Conservation (phyloP, 805 yeast genomes). For the Saitoella complicata region DNA sequence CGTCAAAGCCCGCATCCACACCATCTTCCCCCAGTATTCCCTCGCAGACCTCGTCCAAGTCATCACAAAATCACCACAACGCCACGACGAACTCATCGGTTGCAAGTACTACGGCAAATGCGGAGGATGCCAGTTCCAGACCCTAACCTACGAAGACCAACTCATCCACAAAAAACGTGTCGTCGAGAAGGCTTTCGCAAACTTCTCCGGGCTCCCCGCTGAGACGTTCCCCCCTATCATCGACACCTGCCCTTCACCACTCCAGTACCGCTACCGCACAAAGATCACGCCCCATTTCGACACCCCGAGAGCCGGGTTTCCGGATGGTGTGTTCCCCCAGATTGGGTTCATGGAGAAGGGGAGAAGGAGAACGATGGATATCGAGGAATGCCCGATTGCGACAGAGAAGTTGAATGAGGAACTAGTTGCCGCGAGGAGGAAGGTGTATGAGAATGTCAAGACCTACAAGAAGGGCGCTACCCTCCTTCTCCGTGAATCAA, state of each 20-base stretch:
- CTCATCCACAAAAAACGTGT: slow-evolving; percentile 56
- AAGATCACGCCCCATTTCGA: slow-evolving; percentile 93
- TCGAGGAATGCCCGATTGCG: slow-evolving; percentile 87
- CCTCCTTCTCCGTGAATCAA: slow-evolving; percentile 52
- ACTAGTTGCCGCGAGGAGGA: slow-evolving; percentile 47
- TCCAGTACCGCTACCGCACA: slow-evolving; percentile 64
- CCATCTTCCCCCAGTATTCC: slow-evolving; percentile 34
- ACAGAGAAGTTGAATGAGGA: slow-evolving; percentile 65
- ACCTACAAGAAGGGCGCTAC: slow-evolving; percentile 70
- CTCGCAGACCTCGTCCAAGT: slow-evolving; percentile 48
- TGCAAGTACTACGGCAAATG: slow-evolving; percentile 84
- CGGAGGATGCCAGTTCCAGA: slow-evolving; percentile 90
- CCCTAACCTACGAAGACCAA: slow-evolving; percentile 56
- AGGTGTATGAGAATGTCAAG: slow-evolving; percentile 33
- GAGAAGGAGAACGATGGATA: slow-evolving; percentile 55
- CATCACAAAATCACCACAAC: slow-evolving; percentile 26
- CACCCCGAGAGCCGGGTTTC: slow-evolving; percentile 36
- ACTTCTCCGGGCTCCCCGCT: slow-evolving; percentile 33
- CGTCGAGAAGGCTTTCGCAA: slow-evolving; percentile 64
- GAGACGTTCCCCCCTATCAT: slow-evolving; percentile 40
- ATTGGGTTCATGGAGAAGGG: slow-evolving; percentile 83
- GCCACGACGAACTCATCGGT: slow-evolving; percentile 43
- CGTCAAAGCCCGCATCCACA: slow-evolving; percentile 53
- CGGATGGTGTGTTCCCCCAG: slow-evolving; percentile 37
- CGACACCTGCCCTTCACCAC: slow-evolving; percentile 60